A percentile compares a stretch with the other conserved stretches of the same genome.
phyloP scores from a whole-genome alignment of 169 alveolate species.

The Ichthyophthirius multifiliis region DNA sequence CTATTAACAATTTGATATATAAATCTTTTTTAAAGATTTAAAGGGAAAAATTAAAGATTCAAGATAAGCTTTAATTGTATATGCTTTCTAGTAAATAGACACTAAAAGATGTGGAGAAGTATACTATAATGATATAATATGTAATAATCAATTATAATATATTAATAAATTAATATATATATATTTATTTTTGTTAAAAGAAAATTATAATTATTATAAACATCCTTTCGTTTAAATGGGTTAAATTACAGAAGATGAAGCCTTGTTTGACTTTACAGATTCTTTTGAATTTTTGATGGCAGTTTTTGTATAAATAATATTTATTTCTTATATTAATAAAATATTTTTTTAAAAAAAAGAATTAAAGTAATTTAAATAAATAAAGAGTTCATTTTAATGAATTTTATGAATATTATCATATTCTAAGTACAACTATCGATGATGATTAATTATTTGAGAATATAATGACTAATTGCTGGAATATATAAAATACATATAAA shows the following conservation, averaged over 20 bases:
- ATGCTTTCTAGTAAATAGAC: constrained; percentile 42
- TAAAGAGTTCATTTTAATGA: constrained; percentile 57
- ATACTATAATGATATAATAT: constrained; percentile 45
- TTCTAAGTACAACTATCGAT: constrained; percentile 50
- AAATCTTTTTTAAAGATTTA: constrained; percentile 33
- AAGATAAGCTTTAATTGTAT: constrained; percentile 37
- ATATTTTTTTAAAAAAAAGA: neutral
- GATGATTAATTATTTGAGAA: constrained; percentile 58
- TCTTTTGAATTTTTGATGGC: constrained; percentile 58
- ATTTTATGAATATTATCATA: constrained; percentile 58
- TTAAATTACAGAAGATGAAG: constrained; percentile 63
- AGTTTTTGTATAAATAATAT: constrained; percentile 1
- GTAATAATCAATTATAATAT: constrained; percentile 17
- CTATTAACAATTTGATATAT: constrained; percentile 36
- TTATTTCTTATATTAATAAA: neutral
- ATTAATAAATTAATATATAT: no score
- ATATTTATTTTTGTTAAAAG: neutral
- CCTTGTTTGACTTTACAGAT: constrained; percentile 56
- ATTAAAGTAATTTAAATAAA: constrained; percentile 31
- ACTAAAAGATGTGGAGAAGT: constrained; percentile 40
- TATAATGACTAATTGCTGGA: constrained; percentile 47
- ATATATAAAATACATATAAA: no score
- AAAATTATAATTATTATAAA: constrained; percentile 17
- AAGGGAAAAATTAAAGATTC: constrained; percentile 56
- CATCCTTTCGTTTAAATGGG: constrained; percentile 69